Conservation (phyloP, 495 filamentous ascomycete species). For the Aspergillus haitiensis region DNA sequence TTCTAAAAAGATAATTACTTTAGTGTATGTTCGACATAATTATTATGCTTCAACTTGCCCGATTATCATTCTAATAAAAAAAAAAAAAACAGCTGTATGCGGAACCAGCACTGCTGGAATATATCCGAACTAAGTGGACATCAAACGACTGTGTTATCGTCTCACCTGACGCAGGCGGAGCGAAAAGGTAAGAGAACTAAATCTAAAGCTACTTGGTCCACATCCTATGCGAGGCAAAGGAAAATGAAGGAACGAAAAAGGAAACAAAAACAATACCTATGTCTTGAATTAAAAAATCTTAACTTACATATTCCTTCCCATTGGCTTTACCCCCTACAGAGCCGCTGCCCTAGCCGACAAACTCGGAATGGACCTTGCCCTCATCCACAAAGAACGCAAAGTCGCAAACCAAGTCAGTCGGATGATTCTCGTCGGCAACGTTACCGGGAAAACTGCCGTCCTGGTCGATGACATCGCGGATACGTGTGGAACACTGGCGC, state of each 20-base stretch:
- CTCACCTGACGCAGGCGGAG: slow-evolving; percentile 82
- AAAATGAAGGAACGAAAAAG: too few relatives aligned
- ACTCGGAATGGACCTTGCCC: slow-evolving; percentile 75
- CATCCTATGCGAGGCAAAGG: too few relatives aligned
- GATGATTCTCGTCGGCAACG: slow-evolving; percentile 87
- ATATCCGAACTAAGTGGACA: slow-evolving; percentile 72
- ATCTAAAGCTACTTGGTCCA: neutral
- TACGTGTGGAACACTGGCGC: slow-evolving; percentile 84
- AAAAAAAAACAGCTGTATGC: slow-evolving; percentile 64
- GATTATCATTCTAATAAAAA: neutral
- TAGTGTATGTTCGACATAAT: neutral
- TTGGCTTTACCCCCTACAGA: neutral
- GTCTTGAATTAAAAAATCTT: too few relatives aligned
- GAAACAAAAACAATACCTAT: too few relatives aligned
- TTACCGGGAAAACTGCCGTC: slow-evolving; percentile 68
- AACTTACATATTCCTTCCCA: too few relatives aligned
- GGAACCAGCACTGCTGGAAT: slow-evolving; percentile 68
- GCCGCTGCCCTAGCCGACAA: slow-evolving; percentile 82
- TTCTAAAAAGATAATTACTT: neutral
- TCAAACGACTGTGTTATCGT: slow-evolving; percentile 78
- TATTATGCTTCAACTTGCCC: neutral
- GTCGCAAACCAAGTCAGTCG: slow-evolving; percentile 81
- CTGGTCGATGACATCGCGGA: slow-evolving; percentile 83
- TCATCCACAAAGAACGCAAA: slow-evolving; percentile 81
- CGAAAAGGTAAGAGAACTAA: slow-evolving; percentile 55